Evolutionary conservation across 202 grass and related monocot species (phyloP).

Genomic region (Hordeum pubiflorum): DNA sequence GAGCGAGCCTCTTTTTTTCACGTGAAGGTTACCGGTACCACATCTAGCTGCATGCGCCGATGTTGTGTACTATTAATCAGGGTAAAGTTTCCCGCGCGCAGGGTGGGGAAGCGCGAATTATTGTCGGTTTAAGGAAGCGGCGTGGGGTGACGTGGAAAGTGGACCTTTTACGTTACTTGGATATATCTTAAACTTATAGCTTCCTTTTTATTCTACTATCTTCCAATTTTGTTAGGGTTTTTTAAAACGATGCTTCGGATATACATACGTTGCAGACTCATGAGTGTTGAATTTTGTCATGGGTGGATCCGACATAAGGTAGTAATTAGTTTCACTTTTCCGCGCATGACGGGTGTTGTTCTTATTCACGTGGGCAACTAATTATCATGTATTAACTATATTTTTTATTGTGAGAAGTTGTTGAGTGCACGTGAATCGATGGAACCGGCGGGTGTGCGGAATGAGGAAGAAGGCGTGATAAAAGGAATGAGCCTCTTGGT

Average conservation of each 20-base stretch:
- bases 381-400: not conserved
- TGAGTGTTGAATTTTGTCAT: not conserved
- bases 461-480: no score
- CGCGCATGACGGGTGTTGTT: no score
- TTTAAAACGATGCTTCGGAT: not conserved
- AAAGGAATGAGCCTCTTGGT: not conserved
- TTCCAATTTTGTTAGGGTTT: not conserved
- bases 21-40: not conserved
- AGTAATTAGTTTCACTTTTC: not conserved
- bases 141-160: not conserved
- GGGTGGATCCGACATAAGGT: not conserved
- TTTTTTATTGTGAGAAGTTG: not conserved
- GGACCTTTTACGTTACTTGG: not conserved
- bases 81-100: not conserved
- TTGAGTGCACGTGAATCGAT: not conserved
- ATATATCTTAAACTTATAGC: not conserved
- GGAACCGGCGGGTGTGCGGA: no score
- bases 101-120: not conserved
- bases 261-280: not conserved
- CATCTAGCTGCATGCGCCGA: not conserved
- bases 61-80: not conserved
- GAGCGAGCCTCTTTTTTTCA: not conserved
- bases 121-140: no score
- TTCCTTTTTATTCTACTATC: not conserved
- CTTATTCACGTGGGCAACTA: not conserved